Evolutionary conservation across 306 rosid species (phyloP).

Genomic region (Quercus wislizeni): DNA sequence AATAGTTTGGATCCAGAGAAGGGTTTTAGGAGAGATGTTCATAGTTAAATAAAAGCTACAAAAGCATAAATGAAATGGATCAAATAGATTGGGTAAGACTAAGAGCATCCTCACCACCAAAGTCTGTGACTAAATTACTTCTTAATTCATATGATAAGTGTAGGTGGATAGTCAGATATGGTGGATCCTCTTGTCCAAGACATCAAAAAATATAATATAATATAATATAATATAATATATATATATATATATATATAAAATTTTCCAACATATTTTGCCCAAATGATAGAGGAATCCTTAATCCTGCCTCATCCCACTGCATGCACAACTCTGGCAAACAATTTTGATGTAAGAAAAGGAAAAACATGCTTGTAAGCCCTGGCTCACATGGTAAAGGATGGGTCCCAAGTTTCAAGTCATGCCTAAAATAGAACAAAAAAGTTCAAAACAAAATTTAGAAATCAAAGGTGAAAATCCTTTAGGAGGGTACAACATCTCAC

Average conservation of each 20-base stretch:
- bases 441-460: not conserved
- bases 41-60: not conserved
- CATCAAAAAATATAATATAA: not conserved
- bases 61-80: not conserved
- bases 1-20: not conserved
- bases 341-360: not conserved
- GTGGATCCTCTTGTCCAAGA: not conserved
- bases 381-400: not conserved
- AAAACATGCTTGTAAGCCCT: not conserved
- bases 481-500: not conserved
- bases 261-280: not conserved
- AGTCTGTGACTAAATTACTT: not conserved
- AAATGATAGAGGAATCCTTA: not conserved
- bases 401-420: not conserved
- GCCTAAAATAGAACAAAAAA: not conserved
- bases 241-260: not conserved
- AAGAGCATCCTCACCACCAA: not conserved
- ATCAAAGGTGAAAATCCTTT: not conserved
- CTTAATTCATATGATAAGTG: not conserved
- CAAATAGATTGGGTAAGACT: not conserved
- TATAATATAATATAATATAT: no score
- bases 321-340: not conserved
- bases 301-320: not conserved
- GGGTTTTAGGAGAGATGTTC: not conserved
- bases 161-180: not conserved